Base-by-base conservation (phyloP, 805 yeast genomes). In the Kockiozyma suomiensis region DNA sequence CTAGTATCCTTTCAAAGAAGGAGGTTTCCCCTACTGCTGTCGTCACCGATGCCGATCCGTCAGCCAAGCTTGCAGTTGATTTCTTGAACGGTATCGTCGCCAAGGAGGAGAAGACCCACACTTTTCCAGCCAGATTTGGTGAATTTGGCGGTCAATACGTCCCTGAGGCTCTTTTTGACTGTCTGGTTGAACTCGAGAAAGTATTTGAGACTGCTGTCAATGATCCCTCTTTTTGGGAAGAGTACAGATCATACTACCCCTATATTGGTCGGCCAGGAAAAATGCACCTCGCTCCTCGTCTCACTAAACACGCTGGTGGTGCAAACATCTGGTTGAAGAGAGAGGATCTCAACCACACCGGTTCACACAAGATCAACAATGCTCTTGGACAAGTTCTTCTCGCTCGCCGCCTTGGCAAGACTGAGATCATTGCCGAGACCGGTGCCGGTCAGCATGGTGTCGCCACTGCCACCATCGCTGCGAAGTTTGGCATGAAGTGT, bases 91-190 rank as follows among this genome's bases (percentile, higher is more conserved):
- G 62, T 3, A 41, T 45, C 13, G 59, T 55, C 15, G 30, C 30
- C 17, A 42, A 23, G 19, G 66, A 56, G 23, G 66, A 54, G 30
- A 49, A 45, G 21, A 12, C 8, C n/a, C 45, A 52, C 32, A 13
- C 33, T 23, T 61, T 65, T 72, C 82, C 85, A 67, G 87, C 93
- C 58, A 81, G 87, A 64, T 93, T 93, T 70, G 99, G 98, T 70
- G 91, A 85, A 51, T 96, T 90, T 72, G 99, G 99, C 73, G 99
- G 99, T 61, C 99, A 94, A 78, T 94, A 90, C 72, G 99, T 94
- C 42, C 99, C 99, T 41, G 99, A 94, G 79, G 90, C 96, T 23
- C 78, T 94, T 70, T 93, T 92, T 76, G 83, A 96, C 46, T 93
- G 98, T 78, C 81, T 94, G 68, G 82, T 85, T 63, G 96, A 94